phyloP scores from a whole-genome alignment of 129 eudicot species.

The Flaveria bidentis region DNA sequence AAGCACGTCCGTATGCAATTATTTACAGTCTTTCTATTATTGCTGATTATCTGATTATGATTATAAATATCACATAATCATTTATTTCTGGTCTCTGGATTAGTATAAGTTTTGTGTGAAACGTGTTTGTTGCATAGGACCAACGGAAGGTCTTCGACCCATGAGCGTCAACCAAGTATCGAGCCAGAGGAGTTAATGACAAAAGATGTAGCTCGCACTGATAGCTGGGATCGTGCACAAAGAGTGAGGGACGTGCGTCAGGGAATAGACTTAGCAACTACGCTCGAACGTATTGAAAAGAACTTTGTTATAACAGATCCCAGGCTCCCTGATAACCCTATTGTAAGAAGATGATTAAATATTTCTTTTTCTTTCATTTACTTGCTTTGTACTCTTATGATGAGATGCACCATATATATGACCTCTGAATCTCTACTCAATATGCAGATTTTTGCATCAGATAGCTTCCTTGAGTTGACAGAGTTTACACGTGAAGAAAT shows the following conservation, averaged over 20 bases:
- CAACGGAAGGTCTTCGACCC: slow-evolving; percentile 57
- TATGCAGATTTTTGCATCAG: slow-evolving; percentile 96
- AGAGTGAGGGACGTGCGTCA: slow-evolving; percentile 88
- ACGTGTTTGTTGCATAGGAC: slow-evolving; percentile 36
- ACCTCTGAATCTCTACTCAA: slow-evolving; percentile 1
- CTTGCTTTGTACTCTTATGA: not conserved
- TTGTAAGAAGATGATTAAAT: slow-evolving; percentile 54
- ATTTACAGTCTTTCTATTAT: too few relatives aligned
- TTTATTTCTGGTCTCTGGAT: slow-evolving; percentile 10
- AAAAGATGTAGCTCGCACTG: slow-evolving; percentile 59
- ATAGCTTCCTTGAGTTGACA: slow-evolving; percentile 97
- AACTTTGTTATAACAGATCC: slow-evolving; percentile 97
- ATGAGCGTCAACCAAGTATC: slow-evolving; percentile 46
- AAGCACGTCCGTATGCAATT: too few relatives aligned
- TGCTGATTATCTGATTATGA: too few relatives aligned
- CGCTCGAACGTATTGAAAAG: slow-evolving; percentile 97
- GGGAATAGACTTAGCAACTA: slow-evolving; percentile 97
- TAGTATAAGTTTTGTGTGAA: not conserved
- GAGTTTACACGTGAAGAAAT: slow-evolving; percentile 95
- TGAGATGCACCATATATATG: slow-evolving; percentile 3
- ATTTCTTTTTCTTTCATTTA: not conserved
- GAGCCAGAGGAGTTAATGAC: slow-evolving; percentile 88
- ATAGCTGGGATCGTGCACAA: slow-evolving; percentile 83
- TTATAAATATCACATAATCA: too few relatives aligned
- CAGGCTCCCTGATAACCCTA: slow-evolving; percentile 96